Base-by-base conservation (phyloP, 495 filamentous ascomycete genomes). In the Viridothelium virens region DNA sequence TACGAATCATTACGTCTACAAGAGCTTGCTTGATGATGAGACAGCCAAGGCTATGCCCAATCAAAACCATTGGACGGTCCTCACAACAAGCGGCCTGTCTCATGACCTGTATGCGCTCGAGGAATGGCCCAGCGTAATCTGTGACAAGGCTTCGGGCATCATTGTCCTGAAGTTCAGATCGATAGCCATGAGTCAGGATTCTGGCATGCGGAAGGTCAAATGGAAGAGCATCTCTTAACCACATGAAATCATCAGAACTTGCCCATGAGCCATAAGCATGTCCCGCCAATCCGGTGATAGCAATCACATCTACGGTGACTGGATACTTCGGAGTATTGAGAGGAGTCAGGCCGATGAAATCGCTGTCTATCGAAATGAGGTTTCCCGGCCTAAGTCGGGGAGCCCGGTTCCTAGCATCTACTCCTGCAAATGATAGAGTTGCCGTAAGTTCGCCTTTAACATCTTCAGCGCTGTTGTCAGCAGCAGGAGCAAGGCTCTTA, bases 41-140 rank as follows among this genome's bases (percentile, higher is more conserved):
- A 18, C 61, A 31, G 5, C 61, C 61, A 63, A 63, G 38, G 34
- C 61, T 63, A 34, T 63, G 61, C n/a, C 61, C 61, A 63, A 63
- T 38, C 16, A 63, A 63, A n/a, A 63, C 37, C 25, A 63, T 63
- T 10, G 61, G 61, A 36, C 61, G 61, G 62, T 10, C 14, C 41
- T n/a, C 41, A 18, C 48, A 53, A 5, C 48, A n/a, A 53, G 48
- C 48, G 11, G 48, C n/a, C 48, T 53, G 9, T 18, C 48, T 53
- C 48, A 53, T 53, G 48, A n/a, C 48, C 48, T 53, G 12, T 14
- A 53, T 59, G 7, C 25, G 31, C 7, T 33, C 53, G 3, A 36
- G 18, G 18, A 59, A 59, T 34, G 31, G 31, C 31, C 25, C 53
- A n/a, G 53, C 18, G 36, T 36, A 59, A 18, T 33, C 31, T 59